Conservation (phyloP, 768 basidiomycete species). For the Nidula microcarpa region DNA sequence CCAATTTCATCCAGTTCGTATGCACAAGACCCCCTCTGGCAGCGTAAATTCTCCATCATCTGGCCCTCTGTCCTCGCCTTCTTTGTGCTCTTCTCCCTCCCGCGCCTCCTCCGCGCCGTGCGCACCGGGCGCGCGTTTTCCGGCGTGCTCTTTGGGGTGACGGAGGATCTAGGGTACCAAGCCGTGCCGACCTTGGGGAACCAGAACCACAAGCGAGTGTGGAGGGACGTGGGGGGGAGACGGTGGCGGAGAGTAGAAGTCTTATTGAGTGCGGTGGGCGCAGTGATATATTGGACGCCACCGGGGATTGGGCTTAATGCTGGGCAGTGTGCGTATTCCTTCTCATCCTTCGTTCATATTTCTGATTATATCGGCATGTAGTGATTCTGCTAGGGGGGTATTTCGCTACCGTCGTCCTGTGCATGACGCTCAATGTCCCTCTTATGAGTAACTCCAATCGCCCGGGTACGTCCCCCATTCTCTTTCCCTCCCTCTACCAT, state of each 20-base stretch:
- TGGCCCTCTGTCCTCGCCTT: conserved; percentile 61
- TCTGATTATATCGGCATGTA: conserved; percentile 17
- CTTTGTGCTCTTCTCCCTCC: conserved; percentile 46
- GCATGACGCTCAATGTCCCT: conserved; percentile 57
- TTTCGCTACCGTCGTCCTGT: conserved; percentile 49
- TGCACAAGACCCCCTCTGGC: conserved; percentile 74
- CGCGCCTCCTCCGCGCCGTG: no score
- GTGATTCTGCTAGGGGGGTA: conserved; percentile 60
- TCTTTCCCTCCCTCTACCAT: background rate
- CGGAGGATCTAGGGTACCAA: conserved; percentile 3
- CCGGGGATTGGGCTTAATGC: conserved; percentile 50
- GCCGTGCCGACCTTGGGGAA: conserved; percentile 2
- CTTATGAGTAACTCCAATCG: conserved; percentile 73
- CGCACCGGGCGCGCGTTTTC: no score
- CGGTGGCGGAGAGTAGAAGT: conserved; percentile 13
- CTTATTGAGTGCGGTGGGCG: conserved; percentile 27
- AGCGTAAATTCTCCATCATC: conserved; percentile 65
- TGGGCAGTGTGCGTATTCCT: conserved; percentile 49
- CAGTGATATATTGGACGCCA: conserved; percentile 42
- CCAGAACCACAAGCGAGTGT: background rate
- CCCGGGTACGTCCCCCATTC: conserved; percentile 44
- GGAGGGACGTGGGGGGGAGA: background rate
- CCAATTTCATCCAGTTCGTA: conserved; percentile 53
- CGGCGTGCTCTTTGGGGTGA: conserved; percentile 2
- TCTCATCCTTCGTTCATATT: background rate